phyloP scores from a whole-genome alignment of 176 grass and related monocot genomes.

The Oryza officinalis region DNA sequence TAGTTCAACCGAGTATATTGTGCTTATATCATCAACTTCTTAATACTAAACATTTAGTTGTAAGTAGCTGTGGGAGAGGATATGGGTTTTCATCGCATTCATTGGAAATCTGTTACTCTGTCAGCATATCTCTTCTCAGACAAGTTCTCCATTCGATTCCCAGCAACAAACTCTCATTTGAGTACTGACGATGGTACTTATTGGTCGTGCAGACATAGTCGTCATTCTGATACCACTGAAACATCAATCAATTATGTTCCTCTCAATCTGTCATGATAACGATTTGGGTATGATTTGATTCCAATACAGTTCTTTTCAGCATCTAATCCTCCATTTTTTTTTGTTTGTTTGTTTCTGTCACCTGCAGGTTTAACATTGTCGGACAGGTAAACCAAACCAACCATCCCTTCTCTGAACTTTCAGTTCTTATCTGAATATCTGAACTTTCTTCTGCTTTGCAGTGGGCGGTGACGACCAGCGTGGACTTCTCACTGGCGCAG shows the following conservation, averaged over 20 bases:
- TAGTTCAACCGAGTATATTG: too few relatives aligned
- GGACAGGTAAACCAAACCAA: conserved; percentile 66
- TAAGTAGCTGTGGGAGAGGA: not conserved
- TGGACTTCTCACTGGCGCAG: conserved; percentile 88
- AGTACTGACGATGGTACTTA: not conserved
- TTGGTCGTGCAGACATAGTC: not conserved
- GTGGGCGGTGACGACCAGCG: conserved; percentile 93
- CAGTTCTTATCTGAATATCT: not conserved
- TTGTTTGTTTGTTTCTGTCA: not conserved
- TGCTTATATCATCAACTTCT: too few relatives aligned
- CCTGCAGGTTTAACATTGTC: conserved; percentile 93
- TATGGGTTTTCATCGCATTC: not conserved
- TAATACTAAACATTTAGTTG: not conserved
- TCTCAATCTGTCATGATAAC: not conserved
- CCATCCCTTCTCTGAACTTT: not conserved
- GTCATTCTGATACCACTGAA: not conserved
- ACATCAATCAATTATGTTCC: not conserved
- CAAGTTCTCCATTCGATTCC: not conserved
- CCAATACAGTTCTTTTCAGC: not conserved
- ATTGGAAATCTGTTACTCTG: not conserved
- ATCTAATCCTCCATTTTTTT: not conserved
- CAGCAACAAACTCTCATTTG: not conserved
- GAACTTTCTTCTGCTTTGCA: conserved; percentile 32
- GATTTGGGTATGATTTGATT: not conserved
- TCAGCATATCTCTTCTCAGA: not conserved